A percentile compares a stretch with the other conserved stretches of the same genome.
These are phyloP conservation scores for Teratosphaeria zuluensis DNA, from an alignment of 2,329 filamentous ascomycete species.

Conservation along the genomic window DNA sequence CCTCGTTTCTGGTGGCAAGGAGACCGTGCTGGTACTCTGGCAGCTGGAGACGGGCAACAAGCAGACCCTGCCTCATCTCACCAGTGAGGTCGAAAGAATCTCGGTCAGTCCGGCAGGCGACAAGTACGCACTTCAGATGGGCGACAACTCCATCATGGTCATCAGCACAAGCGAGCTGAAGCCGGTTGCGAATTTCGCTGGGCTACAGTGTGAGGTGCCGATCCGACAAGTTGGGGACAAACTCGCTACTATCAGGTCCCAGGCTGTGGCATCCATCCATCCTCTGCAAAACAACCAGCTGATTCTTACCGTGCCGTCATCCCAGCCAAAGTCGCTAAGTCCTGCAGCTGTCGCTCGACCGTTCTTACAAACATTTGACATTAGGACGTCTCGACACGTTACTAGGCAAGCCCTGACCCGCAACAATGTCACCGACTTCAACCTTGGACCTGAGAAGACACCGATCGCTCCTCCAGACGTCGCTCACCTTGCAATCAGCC, in stretches of 20 bases:
- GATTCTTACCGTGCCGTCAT: slow-evolving; percentile 43
- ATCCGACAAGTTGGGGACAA: not conserved
- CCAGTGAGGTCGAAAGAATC: slow-evolving; percentile 73
- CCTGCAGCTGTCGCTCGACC: slow-evolving; percentile 34
- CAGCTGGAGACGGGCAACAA: slow-evolving; percentile 78
- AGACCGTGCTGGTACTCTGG: slow-evolving; percentile 85
- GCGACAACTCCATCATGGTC: slow-evolving; percentile 86
- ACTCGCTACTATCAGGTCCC: slow-evolving; percentile 4
- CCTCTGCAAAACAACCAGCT: slow-evolving; percentile 32
- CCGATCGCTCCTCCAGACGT: slow-evolving; percentile 70
- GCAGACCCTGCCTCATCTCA: slow-evolving; percentile 82
- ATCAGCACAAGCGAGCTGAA: slow-evolving; percentile 82
- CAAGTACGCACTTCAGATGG: slow-evolving; percentile 73
- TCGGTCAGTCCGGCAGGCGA: slow-evolving; percentile 70
- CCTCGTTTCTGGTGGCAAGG: slow-evolving; percentile 81
- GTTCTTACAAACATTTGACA: slow-evolving; percentile 76
- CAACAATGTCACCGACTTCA: slow-evolving; percentile 76
- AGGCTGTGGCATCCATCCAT: slow-evolving; percentile 29
- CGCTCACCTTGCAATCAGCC: slow-evolving; percentile 63
- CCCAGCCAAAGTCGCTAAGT: slow-evolving; percentile 31
- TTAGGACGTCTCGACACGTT: slow-evolving; percentile 66
- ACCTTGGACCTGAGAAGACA: slow-evolving; percentile 60
- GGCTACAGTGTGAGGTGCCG: slow-evolving; percentile 51
- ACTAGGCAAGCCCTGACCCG: slow-evolving; percentile 82
- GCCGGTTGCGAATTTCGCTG: slow-evolving; percentile 73